Percentiles rank a stretch among this genome's conserved stretches.
These are phyloP conservation scores for Ramaria sp. DNA, from an alignment of 768 basidiomycete species.

Conservation along the genomic window DNA sequence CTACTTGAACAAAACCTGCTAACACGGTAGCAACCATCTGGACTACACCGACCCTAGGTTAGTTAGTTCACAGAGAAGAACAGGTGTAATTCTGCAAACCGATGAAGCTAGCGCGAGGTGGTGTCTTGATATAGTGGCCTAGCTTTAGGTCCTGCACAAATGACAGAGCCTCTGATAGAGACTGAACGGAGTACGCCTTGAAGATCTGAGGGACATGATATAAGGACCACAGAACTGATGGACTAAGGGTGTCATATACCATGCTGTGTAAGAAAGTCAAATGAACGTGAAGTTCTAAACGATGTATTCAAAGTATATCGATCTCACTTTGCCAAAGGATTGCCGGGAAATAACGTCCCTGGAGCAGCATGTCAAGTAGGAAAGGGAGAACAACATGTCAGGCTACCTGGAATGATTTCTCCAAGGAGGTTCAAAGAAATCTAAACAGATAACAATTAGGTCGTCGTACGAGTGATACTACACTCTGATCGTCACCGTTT, in stretches of 20 bases:
- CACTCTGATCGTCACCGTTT: slow-evolving; percentile 14
- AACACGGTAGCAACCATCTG: slow-evolving; percentile 24
- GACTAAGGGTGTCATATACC: neutral
- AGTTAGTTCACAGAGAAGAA: neutral
- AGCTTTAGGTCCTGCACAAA: slow-evolving; percentile 25
- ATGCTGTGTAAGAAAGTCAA: neutral
- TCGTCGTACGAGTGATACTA: neutral
- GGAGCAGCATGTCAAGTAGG: neutral
- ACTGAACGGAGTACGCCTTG: slow-evolving; percentile 26
- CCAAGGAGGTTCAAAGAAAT: slow-evolving; percentile 31
- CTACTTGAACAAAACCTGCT: slow-evolving; percentile 27
- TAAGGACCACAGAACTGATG: neutral
- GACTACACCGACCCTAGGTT: slow-evolving; percentile 14
- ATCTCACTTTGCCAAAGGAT: slow-evolving; percentile 25
- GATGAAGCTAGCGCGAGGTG: slow-evolving; percentile 30
- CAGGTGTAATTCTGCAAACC: slow-evolving; percentile 14
- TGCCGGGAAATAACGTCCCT: slow-evolving; percentile 26
- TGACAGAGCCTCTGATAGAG: slow-evolving; percentile 17
- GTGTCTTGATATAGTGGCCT: slow-evolving; percentile 40
- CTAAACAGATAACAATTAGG: slow-evolving; percentile 10
- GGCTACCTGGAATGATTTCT: slow-evolving; percentile 29
- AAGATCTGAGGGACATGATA: slow-evolving; percentile 20
- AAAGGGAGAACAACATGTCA: neutral
- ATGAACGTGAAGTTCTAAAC: neutral
- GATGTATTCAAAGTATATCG: slow-evolving; percentile 5